These are phyloP conservation scores for Zea mays DNA, from an alignment of 176 grass and related monocot species.

Conservation along the genomic window DNA sequence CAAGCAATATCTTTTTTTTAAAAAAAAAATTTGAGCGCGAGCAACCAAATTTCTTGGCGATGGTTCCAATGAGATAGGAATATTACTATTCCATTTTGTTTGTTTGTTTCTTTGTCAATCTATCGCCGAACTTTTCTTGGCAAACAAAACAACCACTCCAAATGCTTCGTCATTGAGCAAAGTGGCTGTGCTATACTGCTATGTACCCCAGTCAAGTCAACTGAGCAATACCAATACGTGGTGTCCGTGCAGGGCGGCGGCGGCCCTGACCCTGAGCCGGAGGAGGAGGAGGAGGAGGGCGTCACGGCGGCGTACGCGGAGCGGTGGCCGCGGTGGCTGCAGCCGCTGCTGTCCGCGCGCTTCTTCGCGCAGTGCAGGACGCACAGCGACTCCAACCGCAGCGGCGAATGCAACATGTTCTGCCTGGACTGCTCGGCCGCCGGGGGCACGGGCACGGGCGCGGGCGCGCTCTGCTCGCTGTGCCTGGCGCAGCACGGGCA, in stretches of 20 bases:
- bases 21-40: not conserved
- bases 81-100: not conserved
- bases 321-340: slow-evolving; percentile 80
- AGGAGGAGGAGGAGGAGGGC: slow-evolving; percentile 29
- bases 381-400: slow-evolving; percentile 62
- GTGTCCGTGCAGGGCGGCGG: slow-evolving; percentile 36
- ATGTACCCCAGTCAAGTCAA: not conserved
- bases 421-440: slow-evolving; percentile 78
- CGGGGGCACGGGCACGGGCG: slow-evolving; percentile 1
- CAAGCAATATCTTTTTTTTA: not conserved
- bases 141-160: too few species aligned
- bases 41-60: not conserved
- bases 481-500: slow-evolving; percentile 60
- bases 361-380: slow-evolving; percentile 91
- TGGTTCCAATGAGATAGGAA: too few species aligned
- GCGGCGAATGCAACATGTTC: slow-evolving; percentile 95
- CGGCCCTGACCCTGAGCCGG: slow-evolving; percentile 52
- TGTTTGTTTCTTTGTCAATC: not conserved
- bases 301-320: slow-evolving; percentile 23
- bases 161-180: slow-evolving; percentile 18
- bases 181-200: too few species aligned
- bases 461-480: slow-evolving; percentile 68
- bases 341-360: slow-evolving; percentile 63
- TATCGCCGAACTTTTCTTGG: not conserved
- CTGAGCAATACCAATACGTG: not conserved